Percentiles rank a stretch among this genome's conserved stretches.
phyloP scores from a whole-genome alignment of 257 asterid genomes.

The Ilex asprella region DNA sequence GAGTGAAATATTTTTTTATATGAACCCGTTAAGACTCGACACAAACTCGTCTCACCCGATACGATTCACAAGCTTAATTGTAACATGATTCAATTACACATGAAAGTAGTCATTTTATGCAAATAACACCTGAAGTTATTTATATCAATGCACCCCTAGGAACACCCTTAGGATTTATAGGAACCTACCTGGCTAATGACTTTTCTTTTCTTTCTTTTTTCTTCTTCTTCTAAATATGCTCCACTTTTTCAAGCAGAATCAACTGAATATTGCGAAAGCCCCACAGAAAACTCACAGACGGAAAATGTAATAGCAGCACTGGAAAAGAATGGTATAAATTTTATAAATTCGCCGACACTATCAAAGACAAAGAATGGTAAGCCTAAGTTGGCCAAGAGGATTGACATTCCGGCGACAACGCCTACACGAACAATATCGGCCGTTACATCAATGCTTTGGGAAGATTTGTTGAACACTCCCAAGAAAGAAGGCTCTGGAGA shows the following conservation, averaged over 20 bases:
- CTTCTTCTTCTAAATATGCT: too few species aligned
- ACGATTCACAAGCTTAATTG: too few species aligned
- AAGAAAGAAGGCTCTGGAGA: slow-evolving; percentile 58
- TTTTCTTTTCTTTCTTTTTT: too few species aligned
- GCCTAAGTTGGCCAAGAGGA: slow-evolving; percentile 55
- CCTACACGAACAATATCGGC: slow-evolving; percentile 75
- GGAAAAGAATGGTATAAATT: slow-evolving; percentile 58
- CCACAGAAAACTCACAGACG: slow-evolving; percentile 25
- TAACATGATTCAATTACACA: too few species aligned
- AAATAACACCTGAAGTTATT: too few species aligned
- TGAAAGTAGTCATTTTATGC: too few species aligned
- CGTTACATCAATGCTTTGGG: slow-evolving; percentile 78
- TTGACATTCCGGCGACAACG: slow-evolving; percentile 82
- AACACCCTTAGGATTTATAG: too few species aligned
- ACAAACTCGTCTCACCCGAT: too few species aligned
- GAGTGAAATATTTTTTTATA: too few species aligned
- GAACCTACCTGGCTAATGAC: too few species aligned
- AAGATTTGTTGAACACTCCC: slow-evolving; percentile 62
- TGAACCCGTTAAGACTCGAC: too few species aligned
- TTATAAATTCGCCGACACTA: slow-evolving; percentile 43
- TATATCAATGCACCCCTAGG: too few species aligned
- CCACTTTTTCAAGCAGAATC: slow-evolving; percentile 27
- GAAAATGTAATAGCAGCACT: slow-evolving; percentile 60
- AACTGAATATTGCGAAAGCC: slow-evolving; percentile 48
- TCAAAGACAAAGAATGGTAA: slow-evolving; percentile 45